Evolutionary conservation across 441 rosid species (phyloP).

Genomic region (Euphorbia schlechtendalii): DNA sequence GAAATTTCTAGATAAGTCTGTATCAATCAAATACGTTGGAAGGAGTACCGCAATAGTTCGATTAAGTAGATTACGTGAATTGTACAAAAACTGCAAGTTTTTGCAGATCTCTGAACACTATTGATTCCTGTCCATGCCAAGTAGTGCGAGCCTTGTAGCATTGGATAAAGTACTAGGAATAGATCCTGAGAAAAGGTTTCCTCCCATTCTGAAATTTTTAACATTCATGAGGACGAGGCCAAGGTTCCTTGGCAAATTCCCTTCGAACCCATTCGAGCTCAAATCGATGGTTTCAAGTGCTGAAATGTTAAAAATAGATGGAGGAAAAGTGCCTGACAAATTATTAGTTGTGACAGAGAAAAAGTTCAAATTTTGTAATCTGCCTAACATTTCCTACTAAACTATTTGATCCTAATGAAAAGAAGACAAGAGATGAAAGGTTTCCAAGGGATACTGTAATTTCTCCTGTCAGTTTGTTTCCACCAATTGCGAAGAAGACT

Average conservation of each 20-base stretch:
- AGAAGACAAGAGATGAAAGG: not conserved
- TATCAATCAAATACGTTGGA: too few relatives aligned
- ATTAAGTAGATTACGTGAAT: too few relatives aligned
- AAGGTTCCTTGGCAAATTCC: not conserved
- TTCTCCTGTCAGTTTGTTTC: not conserved
- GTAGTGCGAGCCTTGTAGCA: not conserved
- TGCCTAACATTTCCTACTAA: not conserved
- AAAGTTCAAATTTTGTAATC: not conserved
- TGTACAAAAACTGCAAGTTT: too few relatives aligned
- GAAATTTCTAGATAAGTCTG: too few relatives aligned
- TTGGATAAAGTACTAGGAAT: not conserved
- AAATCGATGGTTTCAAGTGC: not conserved
- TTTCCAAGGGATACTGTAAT: constrained; percentile 11
- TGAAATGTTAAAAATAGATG: not conserved
- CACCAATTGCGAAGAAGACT: not conserved
- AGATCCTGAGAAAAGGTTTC: not conserved
- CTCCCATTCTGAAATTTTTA: not conserved
- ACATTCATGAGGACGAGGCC: not conserved
- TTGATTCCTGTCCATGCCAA: not conserved
- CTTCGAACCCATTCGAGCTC: not conserved
- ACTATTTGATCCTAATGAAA: not conserved
- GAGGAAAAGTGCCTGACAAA: not conserved
- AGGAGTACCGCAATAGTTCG: too few relatives aligned
- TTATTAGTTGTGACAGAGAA: not conserved
- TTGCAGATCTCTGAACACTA: too few relatives aligned